Evolutionary conservation across 2,329 filamentous ascomycete genomes (phyloP).

Genomic region (Alternaria panax): DNA sequence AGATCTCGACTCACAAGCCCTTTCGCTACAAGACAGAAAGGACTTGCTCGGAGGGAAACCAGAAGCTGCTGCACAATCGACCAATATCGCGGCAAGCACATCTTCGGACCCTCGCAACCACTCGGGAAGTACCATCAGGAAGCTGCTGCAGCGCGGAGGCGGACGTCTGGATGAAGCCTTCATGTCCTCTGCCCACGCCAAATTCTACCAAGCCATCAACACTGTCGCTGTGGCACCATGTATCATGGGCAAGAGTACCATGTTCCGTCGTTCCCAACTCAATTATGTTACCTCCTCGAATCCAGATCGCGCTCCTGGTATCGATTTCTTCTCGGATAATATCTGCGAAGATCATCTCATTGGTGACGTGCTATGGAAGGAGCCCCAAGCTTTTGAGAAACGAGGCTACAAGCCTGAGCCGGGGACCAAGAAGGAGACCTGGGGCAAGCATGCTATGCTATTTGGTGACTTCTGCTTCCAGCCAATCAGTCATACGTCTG

Average conservation of each 20-base stretch:
- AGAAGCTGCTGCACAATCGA: slow-evolving; percentile 24
- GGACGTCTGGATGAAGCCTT: slow-evolving; percentile 93
- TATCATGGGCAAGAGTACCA: slow-evolving; percentile 95
- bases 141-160: slow-evolving; percentile 63
- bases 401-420: slow-evolving; percentile 30
- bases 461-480: slow-evolving; percentile 89
- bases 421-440: slow-evolving; percentile 51
- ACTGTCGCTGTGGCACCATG: slow-evolving; percentile 89
- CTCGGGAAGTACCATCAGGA: slow-evolving; percentile 30
- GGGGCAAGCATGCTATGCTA: slow-evolving; percentile 81
- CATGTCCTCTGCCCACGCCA: slow-evolving; percentile 90
- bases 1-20: slow-evolving; percentile 61
- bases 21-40: slow-evolving; percentile 41
- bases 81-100: slow-evolving; percentile 38
- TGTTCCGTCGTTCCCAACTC: slow-evolving; percentile 94
- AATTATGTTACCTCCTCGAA: slow-evolving; percentile 70
- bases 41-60: slow-evolving; percentile 37
- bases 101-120: slow-evolving; percentile 35
- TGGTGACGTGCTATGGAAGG: slow-evolving; percentile 86
- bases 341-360: slow-evolving; percentile 99
- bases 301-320: slow-evolving; percentile 66
- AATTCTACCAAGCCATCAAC: slow-evolving; percentile 98
- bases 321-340: slow-evolving; percentile 93
- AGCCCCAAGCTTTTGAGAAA: slow-evolving; percentile 50
- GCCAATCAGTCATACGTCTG: slow-evolving; percentile 82